These are phyloP conservation scores for Asparagopsis taxiformis DNA, from an alignment of 31 red algal species.

Conservation along the genomic window DNA sequence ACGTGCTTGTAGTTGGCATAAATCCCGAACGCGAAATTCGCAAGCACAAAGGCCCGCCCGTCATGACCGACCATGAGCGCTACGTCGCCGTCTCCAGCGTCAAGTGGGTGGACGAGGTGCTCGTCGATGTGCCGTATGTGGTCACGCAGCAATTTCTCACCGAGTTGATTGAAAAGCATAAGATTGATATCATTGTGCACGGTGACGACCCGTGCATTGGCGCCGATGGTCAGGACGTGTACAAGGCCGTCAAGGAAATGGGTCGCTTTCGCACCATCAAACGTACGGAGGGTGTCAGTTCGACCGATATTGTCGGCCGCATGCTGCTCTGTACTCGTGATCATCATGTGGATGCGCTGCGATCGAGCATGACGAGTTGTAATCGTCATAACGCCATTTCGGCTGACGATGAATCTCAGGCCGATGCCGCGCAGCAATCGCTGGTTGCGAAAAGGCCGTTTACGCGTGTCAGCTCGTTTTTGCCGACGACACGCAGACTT, in stretches of 20 bases:
- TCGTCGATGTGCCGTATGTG: slow-evolving; percentile 89
- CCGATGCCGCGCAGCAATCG: not conserved
- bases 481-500: slow-evolving; percentile 89
- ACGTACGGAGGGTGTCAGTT: slow-evolving; percentile 94
- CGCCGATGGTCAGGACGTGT: slow-evolving; percentile 88
- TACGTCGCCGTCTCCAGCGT: slow-evolving; percentile 77
- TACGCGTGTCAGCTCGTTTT: slow-evolving; percentile 62
- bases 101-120: slow-evolving; percentile 98
- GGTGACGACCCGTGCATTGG: slow-evolving; percentile 96
- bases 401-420: not conserved
- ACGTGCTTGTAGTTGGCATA: slow-evolving; percentile 92
- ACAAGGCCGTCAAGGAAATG: slow-evolving; percentile 84
- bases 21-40: slow-evolving; percentile 84
- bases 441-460: slow-evolving; percentile 15
- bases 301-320: slow-evolving; percentile 94
- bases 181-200: slow-evolving; percentile 95
- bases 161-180: slow-evolving; percentile 71
- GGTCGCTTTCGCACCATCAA: slow-evolving; percentile 89
- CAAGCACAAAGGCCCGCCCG: slow-evolving; percentile 87
- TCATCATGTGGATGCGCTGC: not conserved
- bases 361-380: no score
- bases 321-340: slow-evolving; percentile 76
- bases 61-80: slow-evolving; percentile 95
- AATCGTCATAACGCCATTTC: slow-evolving; percentile 13
- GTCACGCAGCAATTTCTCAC: slow-evolving; percentile 86